phyloP scores from a whole-genome alignment of 805 yeast species.

The Saturnispora bothae region DNA sequence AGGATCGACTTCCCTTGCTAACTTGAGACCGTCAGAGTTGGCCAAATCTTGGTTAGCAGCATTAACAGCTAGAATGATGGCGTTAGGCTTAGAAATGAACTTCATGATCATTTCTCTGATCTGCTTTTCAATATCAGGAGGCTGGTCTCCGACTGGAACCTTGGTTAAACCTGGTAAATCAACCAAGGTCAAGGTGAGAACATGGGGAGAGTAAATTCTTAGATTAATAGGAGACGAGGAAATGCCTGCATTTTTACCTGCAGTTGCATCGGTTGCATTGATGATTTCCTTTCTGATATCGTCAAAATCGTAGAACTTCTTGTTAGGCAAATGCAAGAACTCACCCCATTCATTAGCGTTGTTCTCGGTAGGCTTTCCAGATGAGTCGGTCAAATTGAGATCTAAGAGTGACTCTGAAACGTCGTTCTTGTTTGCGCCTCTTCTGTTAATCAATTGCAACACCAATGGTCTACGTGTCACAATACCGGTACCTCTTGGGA shows the following conservation, averaged over 20 bases:
- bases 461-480: constrained; percentile 85
- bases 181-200: constrained; percentile 83
- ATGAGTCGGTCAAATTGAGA: constrained; percentile 33
- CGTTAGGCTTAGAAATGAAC: constrained; percentile 90
- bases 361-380: constrained; percentile 51
- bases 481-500: constrained; percentile 89
- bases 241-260: constrained; percentile 80
- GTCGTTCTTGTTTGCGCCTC: constrained; percentile 10
- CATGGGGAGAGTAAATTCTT: constrained; percentile 89
- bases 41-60: constrained; percentile 97
- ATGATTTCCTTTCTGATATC: constrained; percentile 87
- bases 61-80: constrained; percentile 87
- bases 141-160: constrained; percentile 99
- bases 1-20: constrained; percentile 97
- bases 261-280: constrained; percentile 77
- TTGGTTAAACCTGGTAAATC: constrained; percentile 97
- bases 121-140: constrained; percentile 90
- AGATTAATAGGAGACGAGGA: constrained; percentile 88
- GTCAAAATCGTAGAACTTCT: constrained; percentile 77
- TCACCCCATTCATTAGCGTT: constrained; percentile 94
- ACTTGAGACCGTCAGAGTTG: constrained; percentile 88
- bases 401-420: constrained; percentile 31
- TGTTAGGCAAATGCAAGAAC: constrained; percentile 83
- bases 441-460: constrained; percentile 64
- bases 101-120: constrained; percentile 88